Percentiles rank a stretch among this genome's conserved stretches.
phyloP scores from a whole-genome alignment of 2,329 filamentous ascomycete genomes.

The Trichoderma koningiopsis region DNA sequence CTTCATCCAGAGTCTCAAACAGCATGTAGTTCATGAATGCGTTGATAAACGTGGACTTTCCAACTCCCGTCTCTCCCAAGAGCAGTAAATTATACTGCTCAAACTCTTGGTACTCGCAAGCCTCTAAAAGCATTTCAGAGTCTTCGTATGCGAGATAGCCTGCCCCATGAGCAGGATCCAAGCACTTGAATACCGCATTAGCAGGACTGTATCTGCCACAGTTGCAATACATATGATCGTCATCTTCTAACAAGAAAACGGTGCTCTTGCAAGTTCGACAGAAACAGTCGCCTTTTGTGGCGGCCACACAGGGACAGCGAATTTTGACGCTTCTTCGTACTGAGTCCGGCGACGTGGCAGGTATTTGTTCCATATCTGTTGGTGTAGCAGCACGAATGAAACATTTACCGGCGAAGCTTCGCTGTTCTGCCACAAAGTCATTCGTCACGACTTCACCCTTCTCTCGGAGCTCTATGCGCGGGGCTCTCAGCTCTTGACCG shows the following conservation, averaged over 20 bases:
- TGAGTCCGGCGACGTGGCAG: not conserved
- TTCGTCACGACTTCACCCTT: not conserved
- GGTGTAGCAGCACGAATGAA: not conserved
- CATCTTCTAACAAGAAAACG: not conserved
- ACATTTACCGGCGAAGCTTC: not conserved
- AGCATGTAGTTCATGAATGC: slow-evolving; percentile 49
- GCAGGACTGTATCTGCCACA: not conserved
- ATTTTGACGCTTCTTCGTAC: not conserved
- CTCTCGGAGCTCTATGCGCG: not conserved
- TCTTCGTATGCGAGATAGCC: not conserved
- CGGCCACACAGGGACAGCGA: not conserved
- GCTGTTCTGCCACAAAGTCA: not conserved
- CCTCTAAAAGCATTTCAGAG: not conserved
- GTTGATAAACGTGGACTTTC: slow-evolving; percentile 53
- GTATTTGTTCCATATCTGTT: not conserved
- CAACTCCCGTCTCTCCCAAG: slow-evolving; percentile 50
- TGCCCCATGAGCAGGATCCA: not conserved
- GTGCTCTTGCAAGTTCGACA: not conserved
- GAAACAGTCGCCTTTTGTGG: not conserved
- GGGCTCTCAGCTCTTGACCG: not conserved
- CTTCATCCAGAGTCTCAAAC: slow-evolving; percentile 43
- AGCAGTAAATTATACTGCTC: slow-evolving; percentile 48
- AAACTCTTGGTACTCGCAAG: not conserved
- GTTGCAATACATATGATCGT: not conserved
- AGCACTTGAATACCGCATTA: not conserved